Conservation (phyloP, 306 rosid genomes). For the Rosa lucieae region DNA sequence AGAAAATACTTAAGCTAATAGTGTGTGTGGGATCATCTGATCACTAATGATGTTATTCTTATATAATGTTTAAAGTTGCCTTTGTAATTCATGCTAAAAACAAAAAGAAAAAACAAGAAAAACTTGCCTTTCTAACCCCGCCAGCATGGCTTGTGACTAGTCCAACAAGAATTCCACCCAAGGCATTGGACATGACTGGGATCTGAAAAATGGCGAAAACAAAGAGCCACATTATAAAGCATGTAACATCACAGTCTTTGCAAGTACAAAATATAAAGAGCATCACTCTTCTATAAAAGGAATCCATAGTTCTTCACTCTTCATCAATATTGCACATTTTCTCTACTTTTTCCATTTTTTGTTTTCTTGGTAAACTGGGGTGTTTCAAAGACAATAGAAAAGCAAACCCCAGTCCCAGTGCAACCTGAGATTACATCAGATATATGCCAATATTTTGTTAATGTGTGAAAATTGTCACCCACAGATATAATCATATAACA, state of each 20-base stretch:
- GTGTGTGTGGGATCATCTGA: not conserved
- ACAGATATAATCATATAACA: not conserved
- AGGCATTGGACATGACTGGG: conserved; percentile 77
- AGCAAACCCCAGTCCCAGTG: not conserved
- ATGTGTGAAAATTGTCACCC: not conserved
- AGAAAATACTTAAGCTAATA: not conserved
- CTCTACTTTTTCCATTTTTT: not conserved
- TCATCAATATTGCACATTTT: not conserved
- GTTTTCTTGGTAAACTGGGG: not conserved
- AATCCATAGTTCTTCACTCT: not conserved
- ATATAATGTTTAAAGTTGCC: conserved; percentile 46
- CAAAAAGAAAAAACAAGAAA: not conserved
- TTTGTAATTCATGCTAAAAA: conserved; percentile 38
- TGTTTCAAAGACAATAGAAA: conserved; percentile 2
- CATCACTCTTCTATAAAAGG: not conserved
- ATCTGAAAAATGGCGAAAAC: conserved; percentile 48
- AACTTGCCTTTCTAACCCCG: conserved; percentile 90
- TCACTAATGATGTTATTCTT: conserved; percentile 8
- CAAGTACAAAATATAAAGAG: not conserved
- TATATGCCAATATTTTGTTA: not conserved
- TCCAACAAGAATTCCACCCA: conserved; percentile 98
- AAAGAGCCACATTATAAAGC: conserved; percentile 5
- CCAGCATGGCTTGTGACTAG: conserved; percentile 87
- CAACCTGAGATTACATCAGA: not conserved
- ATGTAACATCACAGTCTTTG: not conserved